Evolutionary conservation across 192 early-diverging fungal genomes (phyloP).

Genomic region (Backusella australiensis): DNA sequence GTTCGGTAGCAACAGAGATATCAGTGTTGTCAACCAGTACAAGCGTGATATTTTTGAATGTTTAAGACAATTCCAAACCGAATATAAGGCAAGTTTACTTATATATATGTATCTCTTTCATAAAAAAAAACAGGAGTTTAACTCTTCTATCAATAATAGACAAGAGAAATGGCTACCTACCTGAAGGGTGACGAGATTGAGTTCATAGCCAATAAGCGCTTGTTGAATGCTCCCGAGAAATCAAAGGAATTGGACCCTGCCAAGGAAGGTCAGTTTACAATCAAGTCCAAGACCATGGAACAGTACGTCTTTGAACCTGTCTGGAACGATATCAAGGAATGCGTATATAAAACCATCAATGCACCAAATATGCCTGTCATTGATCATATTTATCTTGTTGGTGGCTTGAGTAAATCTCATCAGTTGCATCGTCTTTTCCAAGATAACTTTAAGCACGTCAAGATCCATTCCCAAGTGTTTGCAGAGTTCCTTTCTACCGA

Average conservation of each 20-base stretch:
- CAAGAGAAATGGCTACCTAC: neutral
- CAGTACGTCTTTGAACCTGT: constrained; percentile 1
- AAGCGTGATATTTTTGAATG: constrained; percentile 4
- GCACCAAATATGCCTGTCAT: neutral
- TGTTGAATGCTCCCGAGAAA: neutral
- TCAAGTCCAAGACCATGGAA: neutral
- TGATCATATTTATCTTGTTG: neutral
- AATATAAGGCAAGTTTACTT: neutral
- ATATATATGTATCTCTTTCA: neutral
- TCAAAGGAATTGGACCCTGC: neutral
- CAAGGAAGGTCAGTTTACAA: neutral
- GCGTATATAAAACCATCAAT: neutral
- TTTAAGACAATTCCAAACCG: neutral
- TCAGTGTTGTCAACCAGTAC: neutral
- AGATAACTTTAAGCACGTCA: neutral
- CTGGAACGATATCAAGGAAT: neutral
- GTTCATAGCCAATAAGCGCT: neutral
- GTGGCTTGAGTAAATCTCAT: neutral
- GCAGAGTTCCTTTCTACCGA: neutral
- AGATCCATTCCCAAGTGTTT: neutral
- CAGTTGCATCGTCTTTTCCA: constrained; percentile 3
- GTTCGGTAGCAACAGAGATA: neutral
- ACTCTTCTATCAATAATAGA: neutral
- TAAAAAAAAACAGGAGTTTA: neutral
- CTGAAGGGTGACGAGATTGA: neutral